phyloP scores from a whole-genome alignment of 2,329 filamentous ascomycete species.

The Keithomyces neogunnii region DNA sequence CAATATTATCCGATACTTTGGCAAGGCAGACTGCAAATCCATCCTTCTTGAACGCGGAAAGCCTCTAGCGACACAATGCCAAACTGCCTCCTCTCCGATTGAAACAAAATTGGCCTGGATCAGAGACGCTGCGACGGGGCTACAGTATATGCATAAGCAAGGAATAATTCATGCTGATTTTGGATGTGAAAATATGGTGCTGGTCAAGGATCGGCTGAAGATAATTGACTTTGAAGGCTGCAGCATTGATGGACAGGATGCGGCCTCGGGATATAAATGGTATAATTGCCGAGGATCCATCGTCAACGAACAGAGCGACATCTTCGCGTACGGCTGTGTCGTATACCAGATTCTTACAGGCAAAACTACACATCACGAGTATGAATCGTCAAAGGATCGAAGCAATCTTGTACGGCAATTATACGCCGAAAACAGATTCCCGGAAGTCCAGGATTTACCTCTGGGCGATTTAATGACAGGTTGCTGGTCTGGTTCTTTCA shows the following conservation, averaged over 20 bases:
- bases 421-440: slow-evolving; percentile 2
- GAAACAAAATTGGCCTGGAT: slow-evolving; percentile 5
- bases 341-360: slow-evolving; percentile 3
- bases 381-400: background rate
- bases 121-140: background rate
- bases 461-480: slow-evolving; percentile 6
- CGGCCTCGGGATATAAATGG: slow-evolving; percentile 6
- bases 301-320: slow-evolving; percentile 1
- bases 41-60: slow-evolving; percentile 6
- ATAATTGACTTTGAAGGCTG: slow-evolving; percentile 6
- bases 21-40: slow-evolving; percentile 1
- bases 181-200: slow-evolving; percentile 6
- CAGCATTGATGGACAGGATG: slow-evolving; percentile 5
- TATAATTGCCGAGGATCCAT: slow-evolving; percentile 1
- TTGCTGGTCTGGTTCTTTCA: slow-evolving; percentile 5
- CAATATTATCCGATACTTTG: slow-evolving; percentile 3
- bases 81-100: background rate
- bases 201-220: slow-evolving; percentile 2
- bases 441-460: background rate
- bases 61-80: background rate
- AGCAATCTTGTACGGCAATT: background rate
- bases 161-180: slow-evolving; percentile 7
- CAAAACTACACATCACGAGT: slow-evolving; percentile 1
- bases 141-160: slow-evolving; percentile 3
- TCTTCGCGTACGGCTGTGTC: slow-evolving; percentile 2